A percentile compares a stretch with the other conserved stretches of the same genome.
Conservation (phyloP, 345 rosid species). For the Anacardium occidentale region DNA sequence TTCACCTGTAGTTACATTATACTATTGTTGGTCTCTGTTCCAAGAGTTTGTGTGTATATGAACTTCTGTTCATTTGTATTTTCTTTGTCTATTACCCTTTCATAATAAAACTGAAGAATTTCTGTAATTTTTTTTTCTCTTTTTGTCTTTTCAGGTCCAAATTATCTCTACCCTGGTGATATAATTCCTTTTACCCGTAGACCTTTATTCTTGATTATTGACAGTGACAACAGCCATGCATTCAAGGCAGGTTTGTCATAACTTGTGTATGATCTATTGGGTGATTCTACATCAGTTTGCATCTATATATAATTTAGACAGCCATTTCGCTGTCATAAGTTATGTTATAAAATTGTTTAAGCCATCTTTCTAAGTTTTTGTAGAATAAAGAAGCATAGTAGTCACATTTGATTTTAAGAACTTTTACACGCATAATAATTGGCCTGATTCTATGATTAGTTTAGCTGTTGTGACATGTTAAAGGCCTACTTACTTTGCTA, state of each 20-base stretch:
- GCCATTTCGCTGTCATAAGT: not conserved
- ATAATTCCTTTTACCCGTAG: slow-evolving; percentile 89
- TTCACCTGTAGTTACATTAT: slow-evolving; percentile 26
- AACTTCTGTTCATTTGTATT: slow-evolving; percentile 5
- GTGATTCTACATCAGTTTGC: slow-evolving; percentile 13
- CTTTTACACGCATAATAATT: not conserved
- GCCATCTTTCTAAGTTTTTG: not conserved
- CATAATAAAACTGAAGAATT: not conserved
- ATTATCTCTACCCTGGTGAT: slow-evolving; percentile 87
- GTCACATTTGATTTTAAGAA: not conserved
- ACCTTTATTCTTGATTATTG: slow-evolving; percentile 89
- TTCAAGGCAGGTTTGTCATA: slow-evolving; percentile 99
- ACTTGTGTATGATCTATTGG: slow-evolving; percentile 39
- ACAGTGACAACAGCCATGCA: slow-evolving; percentile 97
- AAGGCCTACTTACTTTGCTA: not conserved
- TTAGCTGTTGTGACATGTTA: not conserved
- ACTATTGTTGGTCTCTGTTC: slow-evolving; percentile 9
- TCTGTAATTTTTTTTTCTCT: not conserved
- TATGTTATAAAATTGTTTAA: not conserved
- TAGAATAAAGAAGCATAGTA: not conserved
- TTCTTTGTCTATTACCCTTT: not conserved
- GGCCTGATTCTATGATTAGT: not conserved
- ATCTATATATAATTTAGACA: not conserved
- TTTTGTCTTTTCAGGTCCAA: slow-evolving; percentile 52
- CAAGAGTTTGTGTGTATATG: not conserved